phyloP scores from a whole-genome alignment of 495 filamentous ascomycete species.

The Annulohypoxylon moriforme region DNA sequence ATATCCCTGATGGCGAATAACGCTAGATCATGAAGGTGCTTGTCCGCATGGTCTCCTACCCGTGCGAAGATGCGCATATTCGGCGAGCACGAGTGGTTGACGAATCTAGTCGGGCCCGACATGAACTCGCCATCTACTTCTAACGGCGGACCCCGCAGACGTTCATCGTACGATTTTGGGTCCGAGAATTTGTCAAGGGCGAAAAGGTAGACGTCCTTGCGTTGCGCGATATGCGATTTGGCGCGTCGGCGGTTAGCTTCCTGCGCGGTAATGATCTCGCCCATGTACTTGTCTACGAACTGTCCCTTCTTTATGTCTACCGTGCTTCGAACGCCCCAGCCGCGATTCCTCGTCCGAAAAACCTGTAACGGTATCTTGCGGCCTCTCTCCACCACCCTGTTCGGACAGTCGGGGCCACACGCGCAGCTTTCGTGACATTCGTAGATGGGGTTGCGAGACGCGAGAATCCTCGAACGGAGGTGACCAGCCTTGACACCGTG shows the following conservation, averaged over 20 bases:
- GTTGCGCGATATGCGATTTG: conserved; percentile 54
- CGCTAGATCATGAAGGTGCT: conserved; percentile 83
- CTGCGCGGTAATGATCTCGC: conserved; percentile 81
- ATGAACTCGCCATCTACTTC: conserved; percentile 68
- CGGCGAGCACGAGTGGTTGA: conserved; percentile 78
- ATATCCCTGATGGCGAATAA: conserved; percentile 85
- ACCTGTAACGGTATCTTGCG: conserved; percentile 80
- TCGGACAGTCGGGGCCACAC: conserved; percentile 76
- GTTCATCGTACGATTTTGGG: conserved; percentile 55
- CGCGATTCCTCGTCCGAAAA: conserved; percentile 80
- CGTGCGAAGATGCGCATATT: conserved; percentile 87
- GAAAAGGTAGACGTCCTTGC: conserved; percentile 81
- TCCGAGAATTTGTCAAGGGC: conserved; percentile 81
- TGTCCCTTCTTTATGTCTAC: conserved; percentile 78
- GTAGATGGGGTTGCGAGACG: conserved; percentile 73
- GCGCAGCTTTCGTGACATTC: conserved; percentile 83
- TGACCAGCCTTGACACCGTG: conserved; percentile 55
- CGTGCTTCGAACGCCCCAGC: conserved; percentile 83
- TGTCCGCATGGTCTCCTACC: conserved; percentile 79
- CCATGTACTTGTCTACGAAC: conserved; percentile 89
- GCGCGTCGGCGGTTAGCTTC: conserved; percentile 75
- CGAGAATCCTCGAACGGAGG: conserved; percentile 59
- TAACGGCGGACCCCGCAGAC: conserved; percentile 55
- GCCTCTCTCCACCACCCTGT: conserved; percentile 83
- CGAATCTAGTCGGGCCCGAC: conserved; percentile 72